A percentile compares a stretch with the other conserved stretches of the same genome.
Evolutionary conservation across 225 moss, liverwort and hornwort genomes (phyloP).

Genomic region (Asterella californica): DNA sequence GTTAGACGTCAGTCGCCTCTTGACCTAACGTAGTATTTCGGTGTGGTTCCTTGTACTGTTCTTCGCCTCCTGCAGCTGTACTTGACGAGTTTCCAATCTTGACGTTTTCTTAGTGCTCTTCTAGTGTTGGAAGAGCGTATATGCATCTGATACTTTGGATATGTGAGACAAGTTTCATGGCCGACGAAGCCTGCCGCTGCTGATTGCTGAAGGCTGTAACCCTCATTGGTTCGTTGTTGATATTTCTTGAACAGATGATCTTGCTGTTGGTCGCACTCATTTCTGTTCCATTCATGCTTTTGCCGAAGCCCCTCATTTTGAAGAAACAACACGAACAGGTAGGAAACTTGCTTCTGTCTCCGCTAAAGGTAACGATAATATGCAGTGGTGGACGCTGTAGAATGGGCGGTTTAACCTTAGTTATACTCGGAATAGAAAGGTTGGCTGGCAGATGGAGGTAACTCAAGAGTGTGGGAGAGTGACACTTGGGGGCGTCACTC

Average conservation of each 20-base stretch:
- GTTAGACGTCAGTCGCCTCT: constrained; percentile 24
- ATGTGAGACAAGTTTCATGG: background rate
- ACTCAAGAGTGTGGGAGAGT: background rate
- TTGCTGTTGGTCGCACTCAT: constrained; percentile 63
- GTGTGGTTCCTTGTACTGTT: background rate
- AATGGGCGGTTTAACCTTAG: background rate
- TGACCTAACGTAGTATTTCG: background rate
- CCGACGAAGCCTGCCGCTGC: no score
- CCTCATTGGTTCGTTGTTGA: background rate
- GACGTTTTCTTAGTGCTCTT: background rate
- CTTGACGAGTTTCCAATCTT: no score
- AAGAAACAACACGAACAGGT: constrained; percentile 83
- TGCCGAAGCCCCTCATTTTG: constrained; percentile 79
- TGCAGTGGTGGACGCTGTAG: background rate
- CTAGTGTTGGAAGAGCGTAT: background rate
- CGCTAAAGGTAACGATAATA: background rate
- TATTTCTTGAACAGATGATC: constrained; percentile 44
- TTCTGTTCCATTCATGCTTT: constrained; percentile 90
- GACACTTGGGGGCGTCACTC: no score
- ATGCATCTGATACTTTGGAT: background rate
- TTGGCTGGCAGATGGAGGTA: background rate
- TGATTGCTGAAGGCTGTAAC: background rate
- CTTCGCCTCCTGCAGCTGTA: background rate
- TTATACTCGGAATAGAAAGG: background rate
- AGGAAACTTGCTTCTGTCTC: background rate